phyloP scores from a whole-genome alignment of 2,329 filamentous ascomycete species.

The Botrytis paeoniae region DNA sequence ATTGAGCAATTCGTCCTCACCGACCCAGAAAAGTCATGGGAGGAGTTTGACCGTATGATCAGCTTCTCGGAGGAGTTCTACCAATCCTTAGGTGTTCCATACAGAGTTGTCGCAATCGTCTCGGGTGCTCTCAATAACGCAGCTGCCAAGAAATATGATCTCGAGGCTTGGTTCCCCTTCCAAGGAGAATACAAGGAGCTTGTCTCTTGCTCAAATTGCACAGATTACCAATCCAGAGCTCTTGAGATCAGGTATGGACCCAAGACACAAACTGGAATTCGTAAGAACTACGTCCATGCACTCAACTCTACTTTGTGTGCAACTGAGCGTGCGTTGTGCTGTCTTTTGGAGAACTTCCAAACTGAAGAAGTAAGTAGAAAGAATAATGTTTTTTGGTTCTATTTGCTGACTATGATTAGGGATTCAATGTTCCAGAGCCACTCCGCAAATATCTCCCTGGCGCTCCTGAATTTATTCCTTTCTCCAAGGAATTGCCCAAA shows the following conservation, averaged over 20 bases:
- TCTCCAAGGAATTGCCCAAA: slow-evolving; percentile 79
- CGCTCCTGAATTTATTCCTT: slow-evolving; percentile 84
- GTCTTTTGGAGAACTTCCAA: slow-evolving; percentile 95
- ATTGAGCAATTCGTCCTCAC: slow-evolving; percentile 77
- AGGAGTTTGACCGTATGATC: slow-evolving; percentile 93
- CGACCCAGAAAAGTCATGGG: slow-evolving; percentile 88
- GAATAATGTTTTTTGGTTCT: neutral
- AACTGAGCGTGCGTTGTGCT: slow-evolving; percentile 89
- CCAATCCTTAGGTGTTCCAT: slow-evolving; percentile 81
- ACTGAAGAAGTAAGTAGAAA: slow-evolving; percentile 65
- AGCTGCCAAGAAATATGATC: slow-evolving; percentile 87
- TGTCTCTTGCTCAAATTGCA: slow-evolving; percentile 96
- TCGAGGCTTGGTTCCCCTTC: slow-evolving; percentile 95
- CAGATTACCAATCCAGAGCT: slow-evolving; percentile 92
- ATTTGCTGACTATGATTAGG: slow-evolving; percentile 45
- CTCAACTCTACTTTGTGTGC: slow-evolving; percentile 88
- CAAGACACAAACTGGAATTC: slow-evolving; percentile 79
- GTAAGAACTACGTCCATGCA: slow-evolving; percentile 93
- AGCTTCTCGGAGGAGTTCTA: slow-evolving; percentile 90
- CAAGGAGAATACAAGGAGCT: slow-evolving; percentile 98
- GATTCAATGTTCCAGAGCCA: slow-evolving; percentile 75
- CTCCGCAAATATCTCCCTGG: slow-evolving; percentile 89
- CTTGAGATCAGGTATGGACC: slow-evolving; percentile 88
- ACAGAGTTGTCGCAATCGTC: slow-evolving; percentile 89
- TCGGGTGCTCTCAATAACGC: slow-evolving; percentile 94